phyloP scores from a whole-genome alignment of 306 rosid genomes.

The Datisca glomerata region DNA sequence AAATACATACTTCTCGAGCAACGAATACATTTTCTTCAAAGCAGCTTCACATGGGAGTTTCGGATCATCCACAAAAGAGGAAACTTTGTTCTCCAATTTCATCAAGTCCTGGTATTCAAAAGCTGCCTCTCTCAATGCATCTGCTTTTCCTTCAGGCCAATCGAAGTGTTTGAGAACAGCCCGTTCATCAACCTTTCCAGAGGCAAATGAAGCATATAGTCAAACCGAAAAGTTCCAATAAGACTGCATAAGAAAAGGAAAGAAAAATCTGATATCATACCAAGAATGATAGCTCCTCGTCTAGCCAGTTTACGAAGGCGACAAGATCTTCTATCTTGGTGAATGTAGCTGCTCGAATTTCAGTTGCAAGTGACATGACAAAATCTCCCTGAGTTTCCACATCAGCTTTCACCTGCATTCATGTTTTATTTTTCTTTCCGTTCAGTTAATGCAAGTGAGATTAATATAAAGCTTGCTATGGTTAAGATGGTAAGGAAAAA shows the following conservation, averaged over 20 bases:
- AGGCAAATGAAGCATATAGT: conserved; percentile 14
- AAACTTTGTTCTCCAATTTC: conserved; percentile 74
- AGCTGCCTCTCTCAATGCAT: conserved; percentile 95
- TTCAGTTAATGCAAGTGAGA: not conserved
- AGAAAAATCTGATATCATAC: conserved; percentile 18
- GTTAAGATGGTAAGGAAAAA: conserved; percentile 1
- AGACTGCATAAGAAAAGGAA: not conserved
- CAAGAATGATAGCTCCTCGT: conserved; percentile 72
- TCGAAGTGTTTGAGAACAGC: conserved; percentile 99
- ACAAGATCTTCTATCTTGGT: conserved; percentile 57
- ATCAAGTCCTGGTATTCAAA: conserved; percentile 89
- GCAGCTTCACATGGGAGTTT: conserved; percentile 72
- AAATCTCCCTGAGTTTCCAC: conserved; percentile 96
- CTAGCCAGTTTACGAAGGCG: conserved; percentile 97
- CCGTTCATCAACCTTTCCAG: conserved; percentile 79
- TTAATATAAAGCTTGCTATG: not conserved
- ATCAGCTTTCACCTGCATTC: conserved; percentile 75
- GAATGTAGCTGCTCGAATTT: conserved; percentile 86
- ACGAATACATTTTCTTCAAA: conserved; percentile 89
- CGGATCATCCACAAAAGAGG: conserved; percentile 82
- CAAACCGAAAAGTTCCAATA: conserved; percentile 1
- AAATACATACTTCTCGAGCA: conserved; percentile 82
- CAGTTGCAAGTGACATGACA: conserved; percentile 79
- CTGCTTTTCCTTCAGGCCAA: conserved; percentile 99
- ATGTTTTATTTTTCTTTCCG: conserved; percentile 1